Percentiles rank a stretch among this genome's conserved stretches.
Conservation (phyloP, 768 basidiomycete genomes). For the Ramaria sp. region DNA sequence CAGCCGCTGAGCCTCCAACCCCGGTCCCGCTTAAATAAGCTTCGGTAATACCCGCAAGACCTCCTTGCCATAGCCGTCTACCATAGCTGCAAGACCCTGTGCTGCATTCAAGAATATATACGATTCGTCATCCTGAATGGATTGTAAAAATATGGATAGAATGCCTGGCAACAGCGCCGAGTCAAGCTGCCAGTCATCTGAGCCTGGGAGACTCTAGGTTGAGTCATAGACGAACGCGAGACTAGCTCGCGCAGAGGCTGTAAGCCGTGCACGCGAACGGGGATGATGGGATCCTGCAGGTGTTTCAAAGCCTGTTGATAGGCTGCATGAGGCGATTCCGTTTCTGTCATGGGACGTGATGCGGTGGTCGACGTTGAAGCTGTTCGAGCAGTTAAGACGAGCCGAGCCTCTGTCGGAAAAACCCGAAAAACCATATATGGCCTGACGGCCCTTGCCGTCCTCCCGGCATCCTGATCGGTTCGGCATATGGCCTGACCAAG, state of each 20-base stretch:
- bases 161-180: conserved; percentile 71
- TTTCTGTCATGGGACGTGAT: conserved; percentile 21
- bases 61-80: conserved; percentile 64
- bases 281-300: conserved; percentile 83
- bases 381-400: conserved; percentile 75
- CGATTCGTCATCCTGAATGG: conserved; percentile 86
- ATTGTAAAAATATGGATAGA: conserved; percentile 76
- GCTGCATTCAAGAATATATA: conserved; percentile 91
- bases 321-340: conserved; percentile 40
- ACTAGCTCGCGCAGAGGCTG: conserved; percentile 74
- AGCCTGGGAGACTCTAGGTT: conserved; percentile 15
- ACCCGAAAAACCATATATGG: too few relatives aligned
- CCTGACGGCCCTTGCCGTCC: too few relatives aligned
- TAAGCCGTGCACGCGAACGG: conserved; percentile 89
- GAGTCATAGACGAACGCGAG: conserved; percentile 22
- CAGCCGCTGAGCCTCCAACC: conserved; percentile 32
- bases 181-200: conserved; percentile 24
- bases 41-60: conserved; percentile 56
- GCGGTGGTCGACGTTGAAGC: conserved; percentile 43
- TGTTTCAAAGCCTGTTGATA: conserved; percentile 86
- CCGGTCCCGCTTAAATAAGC: conserved; percentile 43
- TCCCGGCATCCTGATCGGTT: too few relatives aligned
- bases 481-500: too few relatives aligned
- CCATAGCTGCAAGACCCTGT: conserved; percentile 82
- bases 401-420: conserved; percentile 72